These are phyloP conservation scores for Vanrija pseudolonga DNA, from an alignment of 1,284 basidiomycete species.

Conservation along the genomic window DNA sequence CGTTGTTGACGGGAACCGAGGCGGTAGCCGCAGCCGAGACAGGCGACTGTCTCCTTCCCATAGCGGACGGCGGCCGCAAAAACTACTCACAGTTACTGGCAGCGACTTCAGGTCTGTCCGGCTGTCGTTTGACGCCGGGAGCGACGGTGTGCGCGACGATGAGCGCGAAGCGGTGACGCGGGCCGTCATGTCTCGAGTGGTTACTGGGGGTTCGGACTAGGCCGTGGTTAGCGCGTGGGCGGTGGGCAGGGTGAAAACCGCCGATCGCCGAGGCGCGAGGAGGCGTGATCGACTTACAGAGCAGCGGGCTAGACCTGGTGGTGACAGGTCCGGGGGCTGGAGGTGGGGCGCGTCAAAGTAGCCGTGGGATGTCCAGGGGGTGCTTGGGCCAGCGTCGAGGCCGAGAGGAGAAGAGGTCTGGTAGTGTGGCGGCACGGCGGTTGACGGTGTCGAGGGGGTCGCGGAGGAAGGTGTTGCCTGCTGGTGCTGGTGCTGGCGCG, in stretches of 20 bases:
- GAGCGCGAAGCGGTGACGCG: slow-evolving; percentile 3
- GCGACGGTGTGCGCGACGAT: slow-evolving; percentile 10
- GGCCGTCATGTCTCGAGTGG: slow-evolving; percentile 5
- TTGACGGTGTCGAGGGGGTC: too few relatives aligned
- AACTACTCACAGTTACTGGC: slow-evolving; percentile 17
- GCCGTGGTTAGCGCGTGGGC: background rate
- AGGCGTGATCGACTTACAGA: slow-evolving; percentile 9
- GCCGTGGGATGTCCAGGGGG: too few relatives aligned
- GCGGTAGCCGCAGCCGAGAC: background rate
- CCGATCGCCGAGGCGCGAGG: too few relatives aligned
- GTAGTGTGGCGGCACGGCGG: too few relatives aligned
- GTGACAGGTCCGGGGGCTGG: background rate
- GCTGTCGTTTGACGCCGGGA: slow-evolving; percentile 8
- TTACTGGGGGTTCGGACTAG: slow-evolving; percentile 12
- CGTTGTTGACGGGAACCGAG: too few relatives aligned
- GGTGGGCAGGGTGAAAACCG: background rate
- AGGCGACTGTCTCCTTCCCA: background rate
- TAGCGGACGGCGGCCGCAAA: background rate
- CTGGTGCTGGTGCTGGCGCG: too few relatives aligned
- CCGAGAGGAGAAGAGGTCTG: too few relatives aligned
- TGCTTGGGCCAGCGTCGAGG: too few relatives aligned
- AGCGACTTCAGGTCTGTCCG: slow-evolving; percentile 13
- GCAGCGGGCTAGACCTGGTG: slow-evolving; percentile 5
- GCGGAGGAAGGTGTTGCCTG: too few relatives aligned
- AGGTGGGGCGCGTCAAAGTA: too few relatives aligned